Conservation (phyloP, 306 rosid species). For the Casuarina cunninghamiana region DNA sequence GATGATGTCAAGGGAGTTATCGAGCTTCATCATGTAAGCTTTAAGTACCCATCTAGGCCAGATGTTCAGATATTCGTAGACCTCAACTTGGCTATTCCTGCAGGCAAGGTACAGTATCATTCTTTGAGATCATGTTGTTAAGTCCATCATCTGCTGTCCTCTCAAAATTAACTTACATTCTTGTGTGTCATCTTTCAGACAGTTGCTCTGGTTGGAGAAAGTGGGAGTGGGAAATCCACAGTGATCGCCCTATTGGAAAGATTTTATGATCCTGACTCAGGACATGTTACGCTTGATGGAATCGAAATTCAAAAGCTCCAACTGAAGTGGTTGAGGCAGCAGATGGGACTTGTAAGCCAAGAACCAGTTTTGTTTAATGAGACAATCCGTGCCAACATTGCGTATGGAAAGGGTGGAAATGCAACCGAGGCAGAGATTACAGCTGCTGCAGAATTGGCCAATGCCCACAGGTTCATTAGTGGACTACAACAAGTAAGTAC, state of each 20-base stretch:
- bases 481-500: conserved; percentile 59
- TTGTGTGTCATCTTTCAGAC: conserved; percentile 45
- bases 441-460: conserved; percentile 73
- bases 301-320: conserved; percentile 53
- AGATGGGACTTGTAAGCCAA: conserved; percentile 89
- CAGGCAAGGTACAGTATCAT: conserved; percentile 65
- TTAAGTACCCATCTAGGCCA: conserved; percentile 83
- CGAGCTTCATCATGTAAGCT: conserved; percentile 59
- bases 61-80: conserved; percentile 71
- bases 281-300: conserved; percentile 71
- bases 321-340: conserved; percentile 85
- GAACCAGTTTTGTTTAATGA: conserved; percentile 81
- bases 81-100: conserved; percentile 59
- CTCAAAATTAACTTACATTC: neutral
- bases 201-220: conserved; percentile 88
- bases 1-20: conserved; percentile 63
- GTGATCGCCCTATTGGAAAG: conserved; percentile 77
- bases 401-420: conserved; percentile 72
- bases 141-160: neutral
- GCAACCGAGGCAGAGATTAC: conserved; percentile 82
- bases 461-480: conserved; percentile 86
- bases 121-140: neutral
- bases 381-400: conserved; percentile 78
- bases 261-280: conserved; percentile 86
- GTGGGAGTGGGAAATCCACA: conserved; percentile 94